These are phyloP conservation scores for Skeletonema marinoi DNA, from an alignment of 108 stramenopile species.

Conservation along the genomic window DNA sequence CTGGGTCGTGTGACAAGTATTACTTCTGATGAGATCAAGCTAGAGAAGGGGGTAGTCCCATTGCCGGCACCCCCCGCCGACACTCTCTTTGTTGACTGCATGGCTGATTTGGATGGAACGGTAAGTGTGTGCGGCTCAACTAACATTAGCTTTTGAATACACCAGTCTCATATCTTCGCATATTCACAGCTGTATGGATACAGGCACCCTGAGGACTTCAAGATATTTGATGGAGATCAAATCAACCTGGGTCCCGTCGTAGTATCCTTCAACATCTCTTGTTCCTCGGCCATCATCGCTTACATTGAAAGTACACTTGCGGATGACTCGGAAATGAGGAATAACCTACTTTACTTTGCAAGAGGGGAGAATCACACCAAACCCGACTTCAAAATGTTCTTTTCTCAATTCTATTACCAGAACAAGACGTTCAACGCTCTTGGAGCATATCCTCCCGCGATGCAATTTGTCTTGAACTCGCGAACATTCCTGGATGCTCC, in stretches of 20 bases:
- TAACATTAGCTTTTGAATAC: too few species aligned
- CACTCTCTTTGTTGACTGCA: conserved; percentile 13
- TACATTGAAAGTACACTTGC: conserved; percentile 12
- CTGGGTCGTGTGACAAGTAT: conserved; percentile 4
- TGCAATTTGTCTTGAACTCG: conserved; percentile 4
- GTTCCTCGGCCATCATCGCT: conserved; percentile 9
- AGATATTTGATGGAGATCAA: conserved; percentile 2
- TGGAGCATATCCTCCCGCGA: background rate
- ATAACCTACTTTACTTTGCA: conserved; percentile 2
- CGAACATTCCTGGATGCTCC: conserved; percentile 10
- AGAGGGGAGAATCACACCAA: conserved; percentile 1
- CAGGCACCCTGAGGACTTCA: background rate
- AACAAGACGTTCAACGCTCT: conserved; percentile 2
- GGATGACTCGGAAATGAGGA: conserved; percentile 9
- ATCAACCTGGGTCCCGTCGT: background rate
- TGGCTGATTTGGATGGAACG: conserved; percentile 5
- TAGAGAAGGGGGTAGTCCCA: background rate
- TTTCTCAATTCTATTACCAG: background rate
- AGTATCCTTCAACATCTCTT: background rate
- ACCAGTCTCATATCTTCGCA: too few species aligned
- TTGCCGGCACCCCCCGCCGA: conserved; percentile 4
- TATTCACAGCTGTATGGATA: conserved; percentile 9
- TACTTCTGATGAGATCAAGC: conserved; percentile 2
- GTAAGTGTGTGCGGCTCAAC: too few species aligned
- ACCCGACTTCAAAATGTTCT: background rate